These are phyloP conservation scores for Chaetothyriales sp. DNA, from an alignment of 2,329 filamentous ascomycete species.

Conservation along the genomic window DNA sequence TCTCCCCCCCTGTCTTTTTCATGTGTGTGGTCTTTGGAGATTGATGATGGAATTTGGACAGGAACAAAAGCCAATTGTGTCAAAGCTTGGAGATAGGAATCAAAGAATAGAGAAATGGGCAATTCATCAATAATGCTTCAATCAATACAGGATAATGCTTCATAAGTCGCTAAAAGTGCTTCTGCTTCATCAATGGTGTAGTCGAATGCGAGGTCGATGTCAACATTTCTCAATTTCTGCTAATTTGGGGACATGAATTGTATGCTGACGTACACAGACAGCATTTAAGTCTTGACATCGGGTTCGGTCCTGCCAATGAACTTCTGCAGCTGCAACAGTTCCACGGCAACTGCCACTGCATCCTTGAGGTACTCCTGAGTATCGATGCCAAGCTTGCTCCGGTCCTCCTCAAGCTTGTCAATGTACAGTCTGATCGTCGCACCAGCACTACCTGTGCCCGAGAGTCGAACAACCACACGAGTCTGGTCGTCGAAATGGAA, in stretches of 20 bases:
- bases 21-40: no score
- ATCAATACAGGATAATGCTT: no score
- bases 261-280: background rate
- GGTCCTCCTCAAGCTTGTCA: slow-evolving; percentile 81
- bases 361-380: slow-evolving; percentile 89
- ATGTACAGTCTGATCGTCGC: slow-evolving; percentile 95
- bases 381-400: slow-evolving; percentile 60
- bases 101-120: no score
- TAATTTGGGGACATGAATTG: background rate
- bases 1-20: no score
- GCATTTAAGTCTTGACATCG: slow-evolving; percentile 74
- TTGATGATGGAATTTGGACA: no score
- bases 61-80: no score
- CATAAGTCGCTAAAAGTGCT: no score
- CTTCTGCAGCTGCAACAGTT: slow-evolving; percentile 83
- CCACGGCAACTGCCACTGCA: slow-evolving; percentile 71
- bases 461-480: slow-evolving; percentile 86
- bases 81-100: no score
- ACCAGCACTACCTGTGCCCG: slow-evolving; percentile 85
- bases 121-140: no score
- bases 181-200: no score
- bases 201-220: background rate
- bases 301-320: slow-evolving; percentile 83
- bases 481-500: slow-evolving; percentile 89
- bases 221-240: background rate